Percentiles rank a stretch among this genome's conserved stretches.
phyloP scores from a whole-genome alignment of 176 grass and related monocot genomes.

The Tuctoria greenei region DNA sequence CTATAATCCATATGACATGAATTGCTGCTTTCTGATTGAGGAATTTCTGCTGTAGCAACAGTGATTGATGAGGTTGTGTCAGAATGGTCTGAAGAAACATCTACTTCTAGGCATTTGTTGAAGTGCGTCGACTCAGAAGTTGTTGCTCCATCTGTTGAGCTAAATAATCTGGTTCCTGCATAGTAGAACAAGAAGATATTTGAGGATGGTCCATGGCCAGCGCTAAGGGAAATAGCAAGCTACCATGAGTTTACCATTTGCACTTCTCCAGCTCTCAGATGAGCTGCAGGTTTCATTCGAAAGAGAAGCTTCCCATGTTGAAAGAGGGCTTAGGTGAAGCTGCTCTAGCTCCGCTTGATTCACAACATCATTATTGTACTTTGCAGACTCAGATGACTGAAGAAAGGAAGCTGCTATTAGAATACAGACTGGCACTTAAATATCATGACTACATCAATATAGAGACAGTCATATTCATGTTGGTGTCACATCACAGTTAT shows the following conservation, averaged over 20 bases:
- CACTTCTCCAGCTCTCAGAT: slow-evolving; percentile 71
- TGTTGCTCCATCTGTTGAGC: slow-evolving; percentile 37
- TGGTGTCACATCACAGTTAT: neutral
- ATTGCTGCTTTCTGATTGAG: slow-evolving; percentile 59
- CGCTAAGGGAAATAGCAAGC: slow-evolving; percentile 15
- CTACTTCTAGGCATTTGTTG: slow-evolving; percentile 47
- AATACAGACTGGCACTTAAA: neutral
- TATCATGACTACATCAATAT: slow-evolving; percentile 2
- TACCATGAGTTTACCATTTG: slow-evolving; percentile 52
- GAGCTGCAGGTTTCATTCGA: slow-evolving; percentile 84
- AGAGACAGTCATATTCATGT: neutral
- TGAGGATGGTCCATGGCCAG: slow-evolving; percentile 14
- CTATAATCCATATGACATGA: slow-evolving; percentile 42
- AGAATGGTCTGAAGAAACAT: slow-evolving; percentile 53
- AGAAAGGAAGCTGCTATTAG: slow-evolving; percentile 28
- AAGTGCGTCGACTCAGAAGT: slow-evolving; percentile 47
- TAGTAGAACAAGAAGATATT: slow-evolving; percentile 27
- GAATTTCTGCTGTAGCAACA: slow-evolving; percentile 41
- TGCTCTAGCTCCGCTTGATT: slow-evolving; percentile 43
- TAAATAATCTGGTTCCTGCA: slow-evolving; percentile 58
- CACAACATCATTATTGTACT: slow-evolving; percentile 28
- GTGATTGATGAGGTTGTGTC: slow-evolving; percentile 63
- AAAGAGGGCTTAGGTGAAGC: slow-evolving; percentile 45
- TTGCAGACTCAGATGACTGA: slow-evolving; percentile 46
- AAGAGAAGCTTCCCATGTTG: slow-evolving; percentile 64